Conservation (phyloP, 2,329 filamentous ascomycete species). For the Graphilbum fragrans region DNA sequence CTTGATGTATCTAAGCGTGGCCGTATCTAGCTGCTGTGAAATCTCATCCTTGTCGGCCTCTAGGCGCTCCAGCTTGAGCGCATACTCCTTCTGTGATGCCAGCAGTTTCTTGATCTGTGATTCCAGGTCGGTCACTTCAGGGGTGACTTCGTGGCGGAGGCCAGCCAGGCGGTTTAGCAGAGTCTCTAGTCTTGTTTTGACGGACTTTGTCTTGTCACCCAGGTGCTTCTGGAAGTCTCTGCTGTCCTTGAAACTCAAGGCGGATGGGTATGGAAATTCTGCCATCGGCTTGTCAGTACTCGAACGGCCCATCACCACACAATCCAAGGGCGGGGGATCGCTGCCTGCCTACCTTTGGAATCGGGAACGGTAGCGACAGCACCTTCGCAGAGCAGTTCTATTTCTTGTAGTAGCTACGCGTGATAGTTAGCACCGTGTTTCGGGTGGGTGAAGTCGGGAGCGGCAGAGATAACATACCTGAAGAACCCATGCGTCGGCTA, state of each 20-base stretch:
- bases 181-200: slow-evolving; percentile 60
- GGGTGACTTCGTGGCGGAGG: slow-evolving; percentile 41
- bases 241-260: slow-evolving; percentile 49
- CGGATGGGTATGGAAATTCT: slow-evolving; percentile 45
- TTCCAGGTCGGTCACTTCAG: slow-evolving; percentile 63
- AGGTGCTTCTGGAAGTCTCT: slow-evolving; percentile 75
- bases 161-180: slow-evolving; percentile 49
- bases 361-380: slow-evolving; percentile 29
- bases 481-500: slow-evolving; percentile 87
- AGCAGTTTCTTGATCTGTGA: slow-evolving; percentile 62
- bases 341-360: slow-evolving; percentile 25
- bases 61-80: slow-evolving; percentile 63
- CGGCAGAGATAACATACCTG: slow-evolving; percentile 46
- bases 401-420: slow-evolving; percentile 48
- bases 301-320: neutral
- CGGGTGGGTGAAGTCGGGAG: neutral
- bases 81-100: slow-evolving; percentile 69
- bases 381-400: slow-evolving; percentile 45
- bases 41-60: slow-evolving; percentile 72
- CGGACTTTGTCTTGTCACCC: slow-evolving; percentile 59
- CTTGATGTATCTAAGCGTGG: slow-evolving; percentile 83
- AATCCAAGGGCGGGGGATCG: neutral
- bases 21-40: slow-evolving; percentile 75
- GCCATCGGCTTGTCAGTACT: neutral
- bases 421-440: neutral